Evolutionary conservation across 2,329 filamentous ascomycete species (phyloP).

Genomic region (Pseudocercospora macadamiae): DNA sequence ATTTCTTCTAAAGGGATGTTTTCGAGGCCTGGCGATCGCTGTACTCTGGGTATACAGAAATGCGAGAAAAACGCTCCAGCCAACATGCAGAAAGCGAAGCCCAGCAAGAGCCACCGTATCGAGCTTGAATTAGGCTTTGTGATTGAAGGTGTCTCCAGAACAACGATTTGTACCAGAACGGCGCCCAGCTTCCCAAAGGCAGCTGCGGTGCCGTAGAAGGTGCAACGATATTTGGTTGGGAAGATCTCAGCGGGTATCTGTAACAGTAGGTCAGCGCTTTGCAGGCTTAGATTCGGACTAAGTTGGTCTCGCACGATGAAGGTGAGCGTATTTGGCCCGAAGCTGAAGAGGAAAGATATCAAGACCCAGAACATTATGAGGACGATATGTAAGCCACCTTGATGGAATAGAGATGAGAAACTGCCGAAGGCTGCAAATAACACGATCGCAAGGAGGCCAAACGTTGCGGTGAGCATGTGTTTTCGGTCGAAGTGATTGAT

Average conservation of each 20-base stretch:
- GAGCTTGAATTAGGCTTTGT: conserved; percentile 17
- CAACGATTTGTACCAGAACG: conserved; percentile 47
- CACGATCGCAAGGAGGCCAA: conserved; percentile 46
- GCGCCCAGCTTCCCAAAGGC: conserved; percentile 58
- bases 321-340: conserved; percentile 42
- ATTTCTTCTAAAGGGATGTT: not conserved
- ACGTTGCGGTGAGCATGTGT: conserved; percentile 49
- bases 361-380: conserved; percentile 49
- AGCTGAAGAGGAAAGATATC: conserved; percentile 53
- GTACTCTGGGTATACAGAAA: conserved; percentile 23
- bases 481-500: conserved; percentile 47
- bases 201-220: conserved; percentile 58
- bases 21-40: conserved; percentile 5
- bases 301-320: too few relatives aligned
- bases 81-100: conserved; percentile 24
- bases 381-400: conserved; percentile 36
- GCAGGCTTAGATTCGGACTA: too few relatives aligned
- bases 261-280: too few relatives aligned
- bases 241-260: conserved; percentile 62
- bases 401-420: conserved; percentile 43
- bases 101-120: conserved; percentile 19
- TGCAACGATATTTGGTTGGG: conserved; percentile 58
- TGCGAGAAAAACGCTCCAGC: conserved; percentile 19
- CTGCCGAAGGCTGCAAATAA: conserved; percentile 49
- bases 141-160: conserved; percentile 23